Base-by-base conservation (phyloP, 768 basidiomycete species). In the Lyophyllum decastes region DNA sequence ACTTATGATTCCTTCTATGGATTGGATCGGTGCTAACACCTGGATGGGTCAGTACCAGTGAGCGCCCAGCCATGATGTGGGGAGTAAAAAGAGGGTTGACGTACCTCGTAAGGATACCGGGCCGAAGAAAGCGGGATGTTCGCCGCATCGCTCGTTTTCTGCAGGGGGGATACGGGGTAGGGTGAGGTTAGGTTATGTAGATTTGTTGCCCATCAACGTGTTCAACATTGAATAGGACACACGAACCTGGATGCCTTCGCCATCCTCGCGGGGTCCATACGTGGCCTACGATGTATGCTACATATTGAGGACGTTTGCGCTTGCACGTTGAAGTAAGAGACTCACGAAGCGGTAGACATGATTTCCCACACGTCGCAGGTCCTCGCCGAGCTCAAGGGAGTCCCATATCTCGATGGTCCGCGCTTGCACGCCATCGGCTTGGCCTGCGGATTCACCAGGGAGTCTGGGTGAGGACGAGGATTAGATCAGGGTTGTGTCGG, bases 371-470 rank as follows among this genome's bases (percentile, higher is more conserved):
- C 35, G 17, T 4, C 54, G 34, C 34, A 55, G 24, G 17, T 30
- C 47, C 16, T 47, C 54, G n/a, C 54, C 54, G 4, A 40, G 47
- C 14, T 45, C 54, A 22, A 55, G 45, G 45, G 27, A 47, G 26
- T 55, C 54, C 54, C 54, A 55, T 4, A 55, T 55, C 44, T 55
- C 54, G 4, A 24, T 16, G 21, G 25, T 55, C 26, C 54, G 46
- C 6, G 45, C 14, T 48, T 55, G 54, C 4, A 55, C 35, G 1
- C 54, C 54, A 24, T 55, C 54, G 8, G 54, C 54, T 19, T 48
- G 44, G 14, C 54, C 54, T 6, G 54, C 44, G 10, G 33, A 17
- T 41, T 55, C 54, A 14, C 54, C 54, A 3, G 35, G 45, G 17
- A 55, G 14, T 12, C 54, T 55, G 25, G 4, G 8, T n/a, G 35